Base-by-base conservation (phyloP, 2,329 filamentous ascomycete species). In the Nemania sp. region DNA sequence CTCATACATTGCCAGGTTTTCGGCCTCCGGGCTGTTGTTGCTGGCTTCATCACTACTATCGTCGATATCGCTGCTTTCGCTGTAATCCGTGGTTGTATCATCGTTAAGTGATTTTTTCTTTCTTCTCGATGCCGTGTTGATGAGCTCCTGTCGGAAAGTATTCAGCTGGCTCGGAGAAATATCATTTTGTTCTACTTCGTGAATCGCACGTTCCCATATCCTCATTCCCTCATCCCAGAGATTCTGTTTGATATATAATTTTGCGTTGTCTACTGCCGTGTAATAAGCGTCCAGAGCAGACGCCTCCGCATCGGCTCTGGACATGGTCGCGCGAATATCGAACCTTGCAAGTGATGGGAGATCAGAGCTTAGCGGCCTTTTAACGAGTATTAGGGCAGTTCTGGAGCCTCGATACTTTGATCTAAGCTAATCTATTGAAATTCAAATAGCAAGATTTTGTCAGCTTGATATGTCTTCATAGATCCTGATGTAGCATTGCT, bases 221-320 rank as follows among this genome's bases (percentile, higher is more conserved):
- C 12, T 19, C 14, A 45, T 31, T 3, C 49, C 49, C n/a, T 24
- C 3, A 11, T 40, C 33, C 3, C 5, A 1, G n/a, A 52, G 12
- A 11, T 52, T 52, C 6, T 26, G 24, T 26, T 12, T 20, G 19
- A 46, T 6, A 14, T 45, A 34, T 31, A 40, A 8, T 45, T 26
- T 33, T 2, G 49, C 49, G 15, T 24, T 11, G 3, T 33, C 17
- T 31, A 9, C 28, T 5, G 17, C 33, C n/a, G 19, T 4, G 12
- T 46, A 40, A 52, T 52, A 52, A 26, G 14, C 19, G 24, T 40
- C 41, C 7, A 46, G 34, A 5, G 41, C 40, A 33, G 17, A 9
- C 7, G 31, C 19, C 34, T 46, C 49, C 11, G 17, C 33, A 31
- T 1, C 24, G 19, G 41, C 41, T 34, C 33, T 19, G n/a, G 2